Base-by-base conservation (phyloP, 1,139 yeast genomes). In the Suhomyces kunorum region DNA sequence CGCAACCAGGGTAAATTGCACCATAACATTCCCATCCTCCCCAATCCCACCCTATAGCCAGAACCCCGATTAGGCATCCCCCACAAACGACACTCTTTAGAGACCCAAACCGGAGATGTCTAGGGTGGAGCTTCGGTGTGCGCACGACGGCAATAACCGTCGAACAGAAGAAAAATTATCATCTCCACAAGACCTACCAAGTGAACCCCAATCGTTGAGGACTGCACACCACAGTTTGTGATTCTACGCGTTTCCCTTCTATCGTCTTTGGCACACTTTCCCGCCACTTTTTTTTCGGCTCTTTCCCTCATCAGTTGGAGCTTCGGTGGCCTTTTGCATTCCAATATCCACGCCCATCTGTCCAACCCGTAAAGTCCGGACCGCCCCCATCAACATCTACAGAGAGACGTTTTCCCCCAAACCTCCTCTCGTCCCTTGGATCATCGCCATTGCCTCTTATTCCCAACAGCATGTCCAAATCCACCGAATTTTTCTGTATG, bases 401-500 rank as follows among this genome's bases (percentile, higher is more conserved):
- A 11, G 20, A 9, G 23, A 14, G 9, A 12, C 19, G 16, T 6
- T 18, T 14, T 18, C 7, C n/a, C 19, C 23, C 17, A 6, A 8
- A 5, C 5, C 12, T 11, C 15, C 24, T 12, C 14, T 29, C 14
- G 32, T 3, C 24, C 24, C n/a, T n/a, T 9, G 15, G 9, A 11
- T 6, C n/a, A 24, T 16, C 16, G 20, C 14, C 17, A 36, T 31
- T 24, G 32, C 16, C 25, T 19, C 9, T 20, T 23, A 18, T n/a
- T 18, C 23, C 25, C 30, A 28, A 17, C 40, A 45, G 36, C 46
- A 52, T 52, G 56, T 52, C 56, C 28, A 39, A 42, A 36, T 32
- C 47, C 27, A 52, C 56, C 35, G 53, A 50, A 39, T 48, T 52
- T 44, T 52, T 49, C 36, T 50, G 56, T 51, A 51, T 13, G 55